Percentiles rank a stretch among this genome's conserved stretches.
Evolutionary conservation across 1,139 yeast species (phyloP).

Genomic region (Yamadazyma taylorii): DNA sequence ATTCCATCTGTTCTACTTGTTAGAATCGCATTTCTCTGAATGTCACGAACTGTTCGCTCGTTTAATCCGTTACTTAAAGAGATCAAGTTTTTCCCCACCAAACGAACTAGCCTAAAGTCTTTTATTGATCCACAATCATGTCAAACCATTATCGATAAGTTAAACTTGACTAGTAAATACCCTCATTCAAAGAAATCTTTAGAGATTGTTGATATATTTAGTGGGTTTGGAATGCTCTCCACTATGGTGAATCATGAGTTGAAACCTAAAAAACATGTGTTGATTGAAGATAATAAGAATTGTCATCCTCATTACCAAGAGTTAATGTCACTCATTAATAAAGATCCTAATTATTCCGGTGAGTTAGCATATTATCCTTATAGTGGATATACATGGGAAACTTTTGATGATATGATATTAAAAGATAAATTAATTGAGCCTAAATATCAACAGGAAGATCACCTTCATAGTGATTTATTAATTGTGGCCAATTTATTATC

Average conservation of each 20-base stretch:
- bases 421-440: conserved; percentile 45
- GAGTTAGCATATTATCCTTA: conserved; percentile 30
- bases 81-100: conserved; percentile 14
- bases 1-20: no score
- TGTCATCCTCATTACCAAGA: conserved; percentile 32
- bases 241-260: conserved; percentile 55
- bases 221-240: conserved; percentile 55
- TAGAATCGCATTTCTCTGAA: no score
- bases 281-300: conserved; percentile 53
- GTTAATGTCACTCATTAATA: conserved; percentile 22
- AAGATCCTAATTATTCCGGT: conserved; percentile 24
- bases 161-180: conserved; percentile 43
- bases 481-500: conserved; percentile 63
- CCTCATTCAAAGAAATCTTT: conserved; percentile 36
- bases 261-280: conserved; percentile 58
- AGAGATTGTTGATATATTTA: conserved; percentile 66
- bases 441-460: conserved; percentile 34
- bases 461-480: conserved; percentile 62
- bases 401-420: conserved; percentile 48
- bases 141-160: conserved; percentile 42
- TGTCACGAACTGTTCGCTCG: conserved; percentile 19
- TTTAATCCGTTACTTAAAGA: conserved; percentile 32
- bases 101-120: conserved; percentile 17
- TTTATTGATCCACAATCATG: conserved; percentile 27
- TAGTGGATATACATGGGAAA: conserved; percentile 69